Base-by-base conservation (phyloP, 805 yeast species). In the Starmerella bombicola region DNA sequence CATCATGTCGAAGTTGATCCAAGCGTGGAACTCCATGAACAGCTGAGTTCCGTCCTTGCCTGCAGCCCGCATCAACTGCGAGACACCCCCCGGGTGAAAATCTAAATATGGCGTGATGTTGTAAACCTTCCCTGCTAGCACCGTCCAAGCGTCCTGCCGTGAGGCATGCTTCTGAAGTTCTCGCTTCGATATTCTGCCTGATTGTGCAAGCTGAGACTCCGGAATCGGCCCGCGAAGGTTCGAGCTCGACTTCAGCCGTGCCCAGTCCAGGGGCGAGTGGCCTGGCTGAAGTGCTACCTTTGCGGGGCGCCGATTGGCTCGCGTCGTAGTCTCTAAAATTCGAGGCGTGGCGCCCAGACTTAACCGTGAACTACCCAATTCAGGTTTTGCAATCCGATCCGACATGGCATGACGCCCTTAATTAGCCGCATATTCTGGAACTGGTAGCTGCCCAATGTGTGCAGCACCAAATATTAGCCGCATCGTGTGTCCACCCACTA, bases 1-100 rank as follows among this genome's bases (percentile, higher is more conserved):
- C 69, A 88, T 73, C 45, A 84, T 62, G 48, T 86, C 95, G 37
- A 67, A 81, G 57, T 81, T 88, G 5, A 88, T 95, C 98, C 81
- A 75, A 13, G 71, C 56, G 51, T 75, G 81, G 40, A 56, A 57
- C 59, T 76, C 75, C 58, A 77, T 74, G 54, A 88, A 88, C 45
- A 81, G 55, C 2, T 61, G 50, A 3, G 95, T 83, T 1, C 88
- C 91, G 56, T 88, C 96, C 37, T 67, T 66, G 0, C 95, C 95
- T 1, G 93, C 91, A 53, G 80, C 73, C 37, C 74, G 70, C 73
- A 82, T 65, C 31, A 88, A 62, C 54, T 84, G 82, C 5, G 73
- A 74, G 3, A 67, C 75, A 2, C 98, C 98, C 26, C 98, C 98
- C 0, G 98, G 98, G 51, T 88, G 98, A 58, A 76, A 91, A 40